phyloP scores from a whole-genome alignment of 2,329 filamentous ascomycete genomes.

The Claviceps quebecensis region DNA sequence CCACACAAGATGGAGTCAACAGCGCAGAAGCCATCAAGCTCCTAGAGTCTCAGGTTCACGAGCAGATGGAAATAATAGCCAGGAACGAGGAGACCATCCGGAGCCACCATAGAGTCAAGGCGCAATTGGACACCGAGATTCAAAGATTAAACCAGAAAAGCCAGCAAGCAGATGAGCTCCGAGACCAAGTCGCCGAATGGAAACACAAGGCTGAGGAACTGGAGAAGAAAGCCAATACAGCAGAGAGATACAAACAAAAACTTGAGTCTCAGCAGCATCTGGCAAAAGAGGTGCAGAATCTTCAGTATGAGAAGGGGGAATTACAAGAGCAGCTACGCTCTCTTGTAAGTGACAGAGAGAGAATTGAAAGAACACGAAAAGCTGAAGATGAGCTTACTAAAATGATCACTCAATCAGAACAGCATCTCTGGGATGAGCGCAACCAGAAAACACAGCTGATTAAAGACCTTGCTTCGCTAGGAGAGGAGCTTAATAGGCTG shows the following conservation, averaged over 20 bases:
- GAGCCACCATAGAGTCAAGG: constrained; percentile 20
- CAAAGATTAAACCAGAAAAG: constrained; percentile 30
- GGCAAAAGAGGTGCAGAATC: constrained; percentile 39
- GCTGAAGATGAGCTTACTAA: constrained; percentile 26
- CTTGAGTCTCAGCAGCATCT: constrained; percentile 41
- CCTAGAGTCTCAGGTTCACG: constrained; percentile 43
- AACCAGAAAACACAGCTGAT: constrained; percentile 33
- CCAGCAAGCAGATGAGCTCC: constrained; percentile 34
- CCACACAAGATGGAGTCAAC: constrained; percentile 37
- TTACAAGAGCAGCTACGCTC: constrained; percentile 32
- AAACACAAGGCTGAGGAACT: constrained; percentile 44
- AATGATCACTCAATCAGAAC: constrained; percentile 27
- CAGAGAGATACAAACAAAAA: constrained; percentile 49
- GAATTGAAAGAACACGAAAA: constrained; percentile 19
- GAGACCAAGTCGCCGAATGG: constrained; percentile 46
- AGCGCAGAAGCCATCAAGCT: constrained; percentile 37
- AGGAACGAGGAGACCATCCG: constrained; percentile 42
- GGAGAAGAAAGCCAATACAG: constrained; percentile 48
- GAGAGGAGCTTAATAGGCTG: constrained; percentile 33
- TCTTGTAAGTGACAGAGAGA: constrained; percentile 22
- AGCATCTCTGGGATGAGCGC: constrained; percentile 28
- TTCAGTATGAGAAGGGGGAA: constrained; percentile 41
- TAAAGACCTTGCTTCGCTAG: constrained; percentile 28
- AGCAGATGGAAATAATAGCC: constrained; percentile 59
- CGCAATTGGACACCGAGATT: constrained; percentile 45